These are phyloP conservation scores for Hypoxylon crocopeplum DNA, from an alignment of 495 filamentous ascomycete species.

Conservation along the genomic window DNA sequence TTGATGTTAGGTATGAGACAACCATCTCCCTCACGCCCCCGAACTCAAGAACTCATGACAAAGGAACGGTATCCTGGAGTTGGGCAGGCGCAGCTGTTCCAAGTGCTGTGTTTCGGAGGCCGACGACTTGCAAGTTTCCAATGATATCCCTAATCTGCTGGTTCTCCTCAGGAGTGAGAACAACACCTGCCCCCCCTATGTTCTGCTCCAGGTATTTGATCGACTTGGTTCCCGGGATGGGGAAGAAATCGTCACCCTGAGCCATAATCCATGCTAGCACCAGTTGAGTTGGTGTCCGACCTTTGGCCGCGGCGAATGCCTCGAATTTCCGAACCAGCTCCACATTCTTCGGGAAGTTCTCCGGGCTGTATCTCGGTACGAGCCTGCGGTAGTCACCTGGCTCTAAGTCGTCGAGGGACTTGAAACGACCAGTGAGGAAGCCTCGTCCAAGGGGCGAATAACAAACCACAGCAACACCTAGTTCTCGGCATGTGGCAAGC, in stretches of 20 bases:
- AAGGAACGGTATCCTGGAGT: slow-evolving; percentile 25
- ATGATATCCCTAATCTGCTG: slow-evolving; percentile 24
- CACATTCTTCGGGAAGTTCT: slow-evolving; percentile 64
- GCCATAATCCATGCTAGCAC: slow-evolving; percentile 63
- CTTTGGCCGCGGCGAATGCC: slow-evolving; percentile 56
- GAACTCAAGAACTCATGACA: not conserved
- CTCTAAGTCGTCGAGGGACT: slow-evolving; percentile 45
- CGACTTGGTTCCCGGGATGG: slow-evolving; percentile 65
- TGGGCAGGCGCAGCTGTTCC: not conserved
- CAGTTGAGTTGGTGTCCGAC: slow-evolving; percentile 55
- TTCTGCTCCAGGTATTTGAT: slow-evolving; percentile 67
- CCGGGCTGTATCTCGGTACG: slow-evolving; percentile 53
- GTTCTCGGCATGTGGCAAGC: slow-evolving; percentile 52
- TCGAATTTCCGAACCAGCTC: slow-evolving; percentile 56
- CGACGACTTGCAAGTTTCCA: slow-evolving; percentile 11
- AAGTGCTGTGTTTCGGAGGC: slow-evolving; percentile 5
- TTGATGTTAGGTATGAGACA: not conserved
- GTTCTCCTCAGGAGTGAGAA: slow-evolving; percentile 40
- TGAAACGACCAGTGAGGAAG: slow-evolving; percentile 50
- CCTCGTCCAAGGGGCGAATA: slow-evolving; percentile 59
- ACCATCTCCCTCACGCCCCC: too few relatives aligned
- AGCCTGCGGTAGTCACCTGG: slow-evolving; percentile 47
- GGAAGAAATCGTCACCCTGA: slow-evolving; percentile 63
- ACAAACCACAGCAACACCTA: slow-evolving; percentile 55
- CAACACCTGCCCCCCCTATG: slow-evolving; percentile 51